Conservation (phyloP, 768 basidiomycete genomes). For the Phaeolepiota aurea region DNA sequence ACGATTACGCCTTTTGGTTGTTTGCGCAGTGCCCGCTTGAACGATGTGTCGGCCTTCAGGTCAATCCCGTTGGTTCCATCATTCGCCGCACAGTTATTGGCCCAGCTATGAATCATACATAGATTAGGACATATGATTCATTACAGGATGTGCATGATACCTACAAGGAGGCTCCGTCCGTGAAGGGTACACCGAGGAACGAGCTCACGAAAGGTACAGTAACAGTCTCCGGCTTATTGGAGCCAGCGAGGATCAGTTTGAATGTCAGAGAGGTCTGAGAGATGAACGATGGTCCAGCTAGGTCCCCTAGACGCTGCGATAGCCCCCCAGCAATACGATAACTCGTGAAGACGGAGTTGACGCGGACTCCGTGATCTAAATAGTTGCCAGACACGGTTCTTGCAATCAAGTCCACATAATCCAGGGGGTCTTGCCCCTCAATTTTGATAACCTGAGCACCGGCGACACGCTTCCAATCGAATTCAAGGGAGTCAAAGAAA, state of each 20-base stretch:
- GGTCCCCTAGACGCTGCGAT: slow-evolving; percentile 49
- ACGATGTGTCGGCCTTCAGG: slow-evolving; percentile 12
- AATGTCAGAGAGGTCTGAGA: slow-evolving; percentile 38
- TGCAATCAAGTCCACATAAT: slow-evolving; percentile 50
- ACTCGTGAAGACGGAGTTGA: slow-evolving; percentile 55
- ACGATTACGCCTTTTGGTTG: slow-evolving; percentile 31
- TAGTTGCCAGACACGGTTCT: slow-evolving; percentile 54
- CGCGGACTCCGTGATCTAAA: slow-evolving; percentile 53
- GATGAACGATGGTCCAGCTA: slow-evolving; percentile 46
- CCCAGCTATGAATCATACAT: slow-evolving; percentile 35
- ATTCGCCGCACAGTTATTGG: slow-evolving; percentile 47
- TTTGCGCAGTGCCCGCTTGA: slow-evolving; percentile 10
- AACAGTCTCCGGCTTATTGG: slow-evolving; percentile 39
- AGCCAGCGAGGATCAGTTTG: slow-evolving; percentile 34
- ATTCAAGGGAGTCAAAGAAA: slow-evolving; percentile 38
- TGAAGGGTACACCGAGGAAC: slow-evolving; percentile 40
- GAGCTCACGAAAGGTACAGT: slow-evolving; percentile 43
- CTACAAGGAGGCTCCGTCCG: slow-evolving; percentile 42
- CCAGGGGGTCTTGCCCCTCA: slow-evolving; percentile 42
- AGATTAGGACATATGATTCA: not conserved
- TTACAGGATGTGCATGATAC: too few species aligned
- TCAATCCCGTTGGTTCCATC: slow-evolving; percentile 43
- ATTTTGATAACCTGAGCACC: slow-evolving; percentile 50
- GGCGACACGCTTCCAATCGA: slow-evolving; percentile 53
- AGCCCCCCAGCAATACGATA: slow-evolving; percentile 42